Percentiles rank a stretch among this genome's conserved stretches.
Conservation (phyloP, 345 rosid species). For the Triadica sebifera region DNA sequence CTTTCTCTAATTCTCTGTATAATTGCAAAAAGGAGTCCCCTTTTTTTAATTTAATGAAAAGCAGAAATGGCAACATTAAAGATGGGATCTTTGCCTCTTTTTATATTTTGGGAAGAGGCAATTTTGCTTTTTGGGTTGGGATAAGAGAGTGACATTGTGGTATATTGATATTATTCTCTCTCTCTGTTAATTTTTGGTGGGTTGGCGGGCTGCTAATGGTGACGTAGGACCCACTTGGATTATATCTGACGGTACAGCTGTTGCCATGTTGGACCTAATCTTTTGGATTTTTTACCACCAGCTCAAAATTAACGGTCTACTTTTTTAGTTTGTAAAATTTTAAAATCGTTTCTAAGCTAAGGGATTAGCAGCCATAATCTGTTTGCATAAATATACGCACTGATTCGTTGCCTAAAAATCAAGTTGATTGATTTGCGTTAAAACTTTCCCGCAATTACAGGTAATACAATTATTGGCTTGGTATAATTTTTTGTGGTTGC, state of each 20-base stretch:
- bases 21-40: not conserved
- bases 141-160: not conserved
- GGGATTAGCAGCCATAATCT: not conserved
- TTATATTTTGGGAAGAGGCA: not conserved
- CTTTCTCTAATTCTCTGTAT: too few relatives aligned
- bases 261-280: constrained; percentile 7
- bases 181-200: not conserved
- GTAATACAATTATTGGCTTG: constrained; percentile 4
- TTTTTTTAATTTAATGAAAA: not conserved
- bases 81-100: not conserved
- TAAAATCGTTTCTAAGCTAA: not conserved
- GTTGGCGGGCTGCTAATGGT: constrained; percentile 17
- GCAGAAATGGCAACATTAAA: not conserved
- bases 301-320: not conserved
- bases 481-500: not conserved
- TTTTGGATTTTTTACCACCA: not conserved
- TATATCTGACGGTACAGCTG: not conserved
- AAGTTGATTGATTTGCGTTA: not conserved
- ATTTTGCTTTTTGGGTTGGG: not conserved
- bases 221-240: constrained; percentile 4
- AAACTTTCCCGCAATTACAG: not conserved
- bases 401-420: not conserved
- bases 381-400: not conserved
- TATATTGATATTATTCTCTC: not conserved
- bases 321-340: not conserved